Conservation (phyloP, 495 filamentous ascomycete species). For the Talaromyces liani region DNA sequence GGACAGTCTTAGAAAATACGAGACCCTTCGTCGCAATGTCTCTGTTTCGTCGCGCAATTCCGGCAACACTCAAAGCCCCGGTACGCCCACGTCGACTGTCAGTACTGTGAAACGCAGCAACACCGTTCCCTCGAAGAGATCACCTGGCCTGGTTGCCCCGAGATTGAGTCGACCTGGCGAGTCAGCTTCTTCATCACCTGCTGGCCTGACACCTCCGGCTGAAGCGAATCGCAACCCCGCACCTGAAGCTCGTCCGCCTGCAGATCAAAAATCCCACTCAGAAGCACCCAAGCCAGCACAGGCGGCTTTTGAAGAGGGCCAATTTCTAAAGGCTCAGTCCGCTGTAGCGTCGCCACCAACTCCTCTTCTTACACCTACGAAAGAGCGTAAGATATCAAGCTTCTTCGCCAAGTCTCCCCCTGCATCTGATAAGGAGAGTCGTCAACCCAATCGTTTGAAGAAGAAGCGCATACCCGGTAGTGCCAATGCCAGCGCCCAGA, state of each 20-base stretch:
- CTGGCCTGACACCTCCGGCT: slow-evolving; percentile 25
- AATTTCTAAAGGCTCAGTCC: slow-evolving; percentile 22
- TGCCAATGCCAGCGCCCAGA: slow-evolving; percentile 74
- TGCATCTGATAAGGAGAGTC: slow-evolving; percentile 46
- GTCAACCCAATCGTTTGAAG: slow-evolving; percentile 75
- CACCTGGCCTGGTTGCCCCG: slow-evolving; percentile 58
- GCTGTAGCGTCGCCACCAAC: slow-evolving; percentile 29
- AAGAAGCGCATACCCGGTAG: slow-evolving; percentile 74
- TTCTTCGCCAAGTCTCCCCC: slow-evolving; percentile 63
- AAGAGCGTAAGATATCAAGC: slow-evolving; percentile 59
- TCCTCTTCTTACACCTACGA: slow-evolving; percentile 53
- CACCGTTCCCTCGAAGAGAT: slow-evolving; percentile 89
- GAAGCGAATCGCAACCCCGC: slow-evolving; percentile 14
- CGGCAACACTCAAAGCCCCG: slow-evolving; percentile 59
- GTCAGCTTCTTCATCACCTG: slow-evolving; percentile 21
- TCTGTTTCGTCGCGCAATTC: slow-evolving; percentile 69
- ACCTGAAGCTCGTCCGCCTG: slow-evolving; percentile 15
- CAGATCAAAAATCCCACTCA: slow-evolving; percentile 9
- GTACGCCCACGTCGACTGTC: slow-evolving; percentile 54
- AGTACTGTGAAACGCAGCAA: slow-evolving; percentile 83
- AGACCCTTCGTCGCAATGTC: slow-evolving; percentile 70
- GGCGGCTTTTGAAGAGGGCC: slow-evolving; percentile 34
- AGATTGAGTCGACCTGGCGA: slow-evolving; percentile 41
- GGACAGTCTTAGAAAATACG: slow-evolving; percentile 72
- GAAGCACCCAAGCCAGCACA: slow-evolving; percentile 13